Conservation (phyloP, 2,329 filamentous ascomycete species). For the Thielaviopsis cerberus region DNA sequence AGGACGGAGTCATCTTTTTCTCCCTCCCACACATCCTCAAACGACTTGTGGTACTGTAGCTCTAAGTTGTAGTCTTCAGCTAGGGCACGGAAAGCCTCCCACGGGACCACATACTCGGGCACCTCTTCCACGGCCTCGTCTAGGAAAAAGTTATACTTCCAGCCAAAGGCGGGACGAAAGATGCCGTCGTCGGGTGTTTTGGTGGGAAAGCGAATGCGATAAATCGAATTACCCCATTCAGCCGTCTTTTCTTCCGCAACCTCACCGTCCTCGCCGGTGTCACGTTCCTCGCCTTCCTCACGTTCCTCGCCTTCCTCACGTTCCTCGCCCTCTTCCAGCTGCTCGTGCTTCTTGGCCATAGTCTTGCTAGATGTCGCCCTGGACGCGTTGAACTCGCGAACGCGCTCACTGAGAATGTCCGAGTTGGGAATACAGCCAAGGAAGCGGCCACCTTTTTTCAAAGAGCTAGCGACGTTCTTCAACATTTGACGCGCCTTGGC, state of each 20-base stretch:
- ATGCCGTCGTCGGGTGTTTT: slow-evolving; percentile 69
- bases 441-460: slow-evolving; percentile 89
- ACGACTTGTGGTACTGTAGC: slow-evolving; percentile 79
- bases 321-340: slow-evolving; percentile 14
- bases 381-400: slow-evolving; percentile 50
- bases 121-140: slow-evolving; percentile 91
- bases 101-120: slow-evolving; percentile 93
- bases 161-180: slow-evolving; percentile 87
- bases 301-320: slow-evolving; percentile 22
- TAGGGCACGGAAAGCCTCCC: slow-evolving; percentile 89
- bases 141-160: slow-evolving; percentile 95
- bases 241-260: slow-evolving; percentile 46
- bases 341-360: slow-evolving; percentile 20
- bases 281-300: slow-evolving; percentile 15
- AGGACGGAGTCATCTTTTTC: slow-evolving; percentile 73
- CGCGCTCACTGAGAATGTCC: slow-evolving; percentile 63
- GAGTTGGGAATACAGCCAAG: slow-evolving; percentile 95
- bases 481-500: slow-evolving; percentile 82
- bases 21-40: slow-evolving; percentile 76
- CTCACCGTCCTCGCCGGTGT: slow-evolving; percentile 27
- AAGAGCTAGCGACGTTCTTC: slow-evolving; percentile 68
- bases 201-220: slow-evolving; percentile 72
- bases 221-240: slow-evolving; percentile 86
- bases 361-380: slow-evolving; percentile 17
- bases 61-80: slow-evolving; percentile 96